Evolutionary conservation across 1,139 yeast genomes (phyloP), one percentile per base, ranked within the genome.

Genomic region (Eremothecium cymbalariae): DNA sequence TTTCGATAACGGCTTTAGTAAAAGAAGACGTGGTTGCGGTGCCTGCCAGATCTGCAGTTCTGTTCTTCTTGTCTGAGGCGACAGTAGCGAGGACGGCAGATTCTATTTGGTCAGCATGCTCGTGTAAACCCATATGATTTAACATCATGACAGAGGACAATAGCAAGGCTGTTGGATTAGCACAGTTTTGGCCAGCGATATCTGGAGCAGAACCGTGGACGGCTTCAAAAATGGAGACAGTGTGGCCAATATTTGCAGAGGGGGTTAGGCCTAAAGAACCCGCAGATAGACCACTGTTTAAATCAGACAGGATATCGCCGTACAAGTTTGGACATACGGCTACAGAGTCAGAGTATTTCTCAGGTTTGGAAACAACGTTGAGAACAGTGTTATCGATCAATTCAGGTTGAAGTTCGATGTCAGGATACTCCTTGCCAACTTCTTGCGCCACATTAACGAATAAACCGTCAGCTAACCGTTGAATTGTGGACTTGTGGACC

Each of bases 141-240:
- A 90, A 80, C 97, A 90, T 88, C 96, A 90, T 88, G 59, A 86
- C 86, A 35, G 97, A 88, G 33, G 96, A 85, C 62, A 90, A 74
- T 62, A 90, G 72, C 61, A 90, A 68, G 43, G 98, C 98, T 46
- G 97, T 90, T 68, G 98, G 98, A 77, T 90, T 90, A 48, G 98
- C 98, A 63, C 83, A 76, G 60, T 94, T 93, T 74, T 88, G 85
- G 59, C 96, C 96, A 46, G 96, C 95, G 59, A 88, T 88, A 64
- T 88, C 97, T 50, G 96, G 97, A 46, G 96, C 97, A 41, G 96
- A 84, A 63, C 98, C 97, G 65, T 90, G 97, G 59, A 90, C 98
- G 50, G 98, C 97, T 74, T 90, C 98, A 63, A 90, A 90, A 62
- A 90, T 88, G 42, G 95, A 84, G 47, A 88, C 95, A 63, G 82